These are phyloP conservation scores for Xylaria sp. DNA, from an alignment of 2,329 filamentous ascomycete genomes.

Conservation along the genomic window DNA sequence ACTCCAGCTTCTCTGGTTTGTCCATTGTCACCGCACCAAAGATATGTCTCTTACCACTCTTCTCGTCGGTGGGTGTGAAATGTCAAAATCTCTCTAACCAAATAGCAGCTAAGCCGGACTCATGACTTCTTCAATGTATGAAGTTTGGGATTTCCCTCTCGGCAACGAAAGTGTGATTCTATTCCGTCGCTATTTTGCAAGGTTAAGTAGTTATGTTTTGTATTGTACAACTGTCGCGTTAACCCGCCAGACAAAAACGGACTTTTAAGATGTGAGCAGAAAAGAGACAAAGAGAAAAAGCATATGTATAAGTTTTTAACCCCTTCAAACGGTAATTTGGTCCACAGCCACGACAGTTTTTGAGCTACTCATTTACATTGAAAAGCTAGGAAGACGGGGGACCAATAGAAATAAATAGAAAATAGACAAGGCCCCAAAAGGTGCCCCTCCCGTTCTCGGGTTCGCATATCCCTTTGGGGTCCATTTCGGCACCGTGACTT, in stretches of 20 bases:
- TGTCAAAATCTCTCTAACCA: slow-evolving; percentile 10
- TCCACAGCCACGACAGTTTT: slow-evolving; percentile 3
- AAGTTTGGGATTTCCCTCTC: not conserved
- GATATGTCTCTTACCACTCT: not conserved
- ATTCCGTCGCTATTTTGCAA: slow-evolving; percentile 24
- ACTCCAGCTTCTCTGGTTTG: not conserved
- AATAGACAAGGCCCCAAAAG: not conserved
- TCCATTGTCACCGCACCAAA: slow-evolving; percentile 21
- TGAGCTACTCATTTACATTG: not conserved
- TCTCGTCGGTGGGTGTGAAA: slow-evolving; percentile 3
- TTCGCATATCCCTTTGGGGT: no score
- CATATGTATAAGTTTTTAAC: not conserved
- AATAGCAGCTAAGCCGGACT: slow-evolving; percentile 2
- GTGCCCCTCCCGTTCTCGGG: not conserved
- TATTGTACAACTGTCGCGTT: slow-evolving; percentile 17
- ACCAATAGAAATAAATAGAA: not conserved
- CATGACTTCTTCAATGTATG: not conserved
- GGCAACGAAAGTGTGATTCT: slow-evolving; percentile 11
- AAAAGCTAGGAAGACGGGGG: not conserved
- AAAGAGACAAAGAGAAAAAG: not conserved
- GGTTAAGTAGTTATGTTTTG: not conserved
- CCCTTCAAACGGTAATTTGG: not conserved
- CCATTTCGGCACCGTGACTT: no score
- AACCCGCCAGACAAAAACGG: slow-evolving; percentile 3
- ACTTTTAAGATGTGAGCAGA: not conserved